Evolutionary conservation across 2,329 filamentous ascomycete genomes (phyloP).

Genomic region (Curvularia lunata): DNA sequence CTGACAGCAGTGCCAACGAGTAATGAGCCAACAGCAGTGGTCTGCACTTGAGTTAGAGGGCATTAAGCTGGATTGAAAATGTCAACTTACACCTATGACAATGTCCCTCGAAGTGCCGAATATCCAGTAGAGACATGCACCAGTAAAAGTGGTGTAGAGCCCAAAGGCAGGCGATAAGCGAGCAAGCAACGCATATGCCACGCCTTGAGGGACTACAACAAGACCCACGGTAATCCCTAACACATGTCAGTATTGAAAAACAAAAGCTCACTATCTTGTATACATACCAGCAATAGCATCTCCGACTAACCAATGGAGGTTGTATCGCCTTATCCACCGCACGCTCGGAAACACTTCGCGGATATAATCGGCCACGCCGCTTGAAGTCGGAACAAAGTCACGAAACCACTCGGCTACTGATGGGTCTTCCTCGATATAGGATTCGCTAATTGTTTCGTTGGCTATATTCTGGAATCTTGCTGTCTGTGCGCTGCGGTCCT

Average conservation of each 20-base stretch:
- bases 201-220: conserved; percentile 89
- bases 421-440: conserved; percentile 40
- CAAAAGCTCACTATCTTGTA: neutral
- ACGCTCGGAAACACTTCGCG: conserved; percentile 37
- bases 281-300: conserved; percentile 40
- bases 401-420: conserved; percentile 38
- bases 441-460: conserved; percentile 27
- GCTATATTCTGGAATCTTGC: conserved; percentile 25
- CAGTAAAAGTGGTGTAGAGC: conserved; percentile 93
- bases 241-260: neutral
- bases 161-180: conserved; percentile 79
- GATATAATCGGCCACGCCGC: conserved; percentile 33
- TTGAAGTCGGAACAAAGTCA: conserved; percentile 31
- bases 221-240: conserved; percentile 67
- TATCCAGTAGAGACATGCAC: conserved; percentile 92
- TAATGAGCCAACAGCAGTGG: conserved; percentile 93
- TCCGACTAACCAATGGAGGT: conserved; percentile 40
- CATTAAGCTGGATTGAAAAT: neutral
- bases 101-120: conserved; percentile 98
- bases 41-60: conserved; percentile 57
- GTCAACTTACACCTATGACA: conserved; percentile 78
- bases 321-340: conserved; percentile 38
- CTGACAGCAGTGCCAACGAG: conserved; percentile 80
- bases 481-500: conserved; percentile 22
- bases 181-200: conserved; percentile 90